Conservation (phyloP, 306 rosid genomes). For the Quercus mongolica region DNA sequence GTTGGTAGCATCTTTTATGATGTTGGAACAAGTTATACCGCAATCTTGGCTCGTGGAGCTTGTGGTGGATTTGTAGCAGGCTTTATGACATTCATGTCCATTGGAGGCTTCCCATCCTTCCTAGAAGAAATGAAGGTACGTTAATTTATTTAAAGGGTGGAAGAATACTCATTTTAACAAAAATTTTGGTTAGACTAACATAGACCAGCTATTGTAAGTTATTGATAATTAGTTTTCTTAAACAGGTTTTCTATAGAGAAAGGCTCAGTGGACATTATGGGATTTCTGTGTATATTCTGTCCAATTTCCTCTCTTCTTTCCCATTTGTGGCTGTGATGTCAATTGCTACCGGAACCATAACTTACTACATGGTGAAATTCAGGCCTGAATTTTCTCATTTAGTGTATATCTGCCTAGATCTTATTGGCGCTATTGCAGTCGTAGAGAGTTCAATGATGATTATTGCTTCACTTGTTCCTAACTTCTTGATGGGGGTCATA, state of each 20-base stretch:
- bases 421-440: constrained; percentile 56
- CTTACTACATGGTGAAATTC: constrained; percentile 74
- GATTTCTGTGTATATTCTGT: constrained; percentile 53
- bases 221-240: neutral
- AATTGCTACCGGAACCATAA: constrained; percentile 54
- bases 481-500: constrained; percentile 81
- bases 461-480: constrained; percentile 89
- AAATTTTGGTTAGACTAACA: neutral
- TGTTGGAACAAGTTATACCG: constrained; percentile 54
- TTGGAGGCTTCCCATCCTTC: constrained; percentile 95
- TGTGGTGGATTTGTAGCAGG: constrained; percentile 85
- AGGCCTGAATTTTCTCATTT: constrained; percentile 51
- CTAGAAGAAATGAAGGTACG: constrained; percentile 90
- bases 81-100: constrained; percentile 94
- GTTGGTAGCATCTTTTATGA: constrained; percentile 67
- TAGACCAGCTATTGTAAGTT: neutral
- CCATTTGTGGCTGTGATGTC: constrained; percentile 83
- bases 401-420: constrained; percentile 55
- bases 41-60: constrained; percentile 83
- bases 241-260: constrained; percentile 72
- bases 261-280: constrained; percentile 80
- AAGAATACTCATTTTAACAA: neutral
- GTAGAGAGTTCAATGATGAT: constrained; percentile 92
- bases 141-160: neutral
- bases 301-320: constrained; percentile 79